Evolutionary conservation across 257 asterid genomes (phyloP).

Genomic region (Henckelia pumila): DNA sequence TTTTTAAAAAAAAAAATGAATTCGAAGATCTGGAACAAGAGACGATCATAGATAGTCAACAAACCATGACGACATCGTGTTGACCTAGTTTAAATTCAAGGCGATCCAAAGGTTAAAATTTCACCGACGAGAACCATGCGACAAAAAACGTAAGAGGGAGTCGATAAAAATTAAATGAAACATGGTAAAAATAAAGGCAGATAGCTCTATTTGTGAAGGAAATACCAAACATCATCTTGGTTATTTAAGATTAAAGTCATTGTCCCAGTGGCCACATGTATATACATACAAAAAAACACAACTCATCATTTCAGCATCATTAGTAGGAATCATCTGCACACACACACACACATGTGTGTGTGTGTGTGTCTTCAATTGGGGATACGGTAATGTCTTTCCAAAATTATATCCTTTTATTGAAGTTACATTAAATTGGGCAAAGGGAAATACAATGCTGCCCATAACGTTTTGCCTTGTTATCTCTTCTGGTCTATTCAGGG

Average conservation of each 20-base stretch:
- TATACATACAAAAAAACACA: background rate
- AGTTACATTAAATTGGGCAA: conserved; percentile 27
- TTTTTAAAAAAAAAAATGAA: no score
- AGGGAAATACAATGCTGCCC: conserved; percentile 17
- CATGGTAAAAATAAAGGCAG: background rate
- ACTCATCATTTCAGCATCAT: conserved; percentile 21
- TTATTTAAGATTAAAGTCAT: background rate
- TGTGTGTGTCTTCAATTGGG: conserved; percentile 4
- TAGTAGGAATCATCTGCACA: conserved; percentile 27
- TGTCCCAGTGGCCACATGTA: conserved; percentile 3
- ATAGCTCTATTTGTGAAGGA: background rate
- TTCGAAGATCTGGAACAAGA: no score
- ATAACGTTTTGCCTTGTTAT: conserved; percentile 16
- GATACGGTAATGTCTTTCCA: background rate
- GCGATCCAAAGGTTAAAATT: background rate
- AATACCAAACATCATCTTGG: background rate
- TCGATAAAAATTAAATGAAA: background rate
- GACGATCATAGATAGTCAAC: no score
- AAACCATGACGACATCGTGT: no score
- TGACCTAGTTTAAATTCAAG: no score
- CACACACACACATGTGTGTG: no score
- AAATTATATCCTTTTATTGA: conserved; percentile 25
- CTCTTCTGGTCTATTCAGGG: conserved; percentile 21
- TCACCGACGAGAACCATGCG: background rate
- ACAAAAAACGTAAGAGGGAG: background rate